phyloP scores from a whole-genome alignment of 2,329 filamentous ascomycete genomes.

The Apiospora marii region DNA sequence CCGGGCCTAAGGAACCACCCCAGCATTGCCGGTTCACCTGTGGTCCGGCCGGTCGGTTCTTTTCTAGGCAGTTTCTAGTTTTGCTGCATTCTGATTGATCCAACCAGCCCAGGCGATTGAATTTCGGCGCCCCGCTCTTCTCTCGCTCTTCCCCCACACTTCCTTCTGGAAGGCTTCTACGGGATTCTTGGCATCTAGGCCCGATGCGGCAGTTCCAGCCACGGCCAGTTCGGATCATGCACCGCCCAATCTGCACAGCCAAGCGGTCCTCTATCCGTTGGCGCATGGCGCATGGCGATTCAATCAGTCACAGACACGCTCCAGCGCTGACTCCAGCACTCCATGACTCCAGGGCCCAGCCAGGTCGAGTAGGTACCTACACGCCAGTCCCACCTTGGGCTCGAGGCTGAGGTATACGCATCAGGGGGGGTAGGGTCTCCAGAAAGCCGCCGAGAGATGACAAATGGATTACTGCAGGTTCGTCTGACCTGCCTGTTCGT shows the following conservation, averaged over 20 bases:
- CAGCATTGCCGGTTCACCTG: constrained; percentile 17
- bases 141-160: constrained; percentile 27
- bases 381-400: neutral
- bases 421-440: neutral
- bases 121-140: neutral
- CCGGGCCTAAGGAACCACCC: constrained; percentile 5
- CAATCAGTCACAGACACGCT: neutral
- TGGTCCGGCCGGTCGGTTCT: constrained; percentile 8
- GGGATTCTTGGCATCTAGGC: neutral
- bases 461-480: constrained; percentile 20
- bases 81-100: constrained; percentile 14
- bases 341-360: neutral
- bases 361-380: neutral
- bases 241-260: neutral
- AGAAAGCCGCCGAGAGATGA: constrained; percentile 22
- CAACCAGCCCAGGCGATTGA: constrained; percentile 13
- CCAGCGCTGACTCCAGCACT: neutral
- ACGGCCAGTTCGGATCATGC: constrained; percentile 2
- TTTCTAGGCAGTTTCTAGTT: constrained; percentile 4
- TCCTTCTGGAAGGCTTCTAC: constrained; percentile 35
- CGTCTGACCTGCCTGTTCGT: constrained; percentile 5
- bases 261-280: neutral
- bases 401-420: constrained; percentile 21
- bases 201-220: constrained; percentile 20
- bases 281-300: neutral